phyloP scores from a whole-genome alignment of 108 stramenopile species.

The Nitzschia sp. region DNA sequence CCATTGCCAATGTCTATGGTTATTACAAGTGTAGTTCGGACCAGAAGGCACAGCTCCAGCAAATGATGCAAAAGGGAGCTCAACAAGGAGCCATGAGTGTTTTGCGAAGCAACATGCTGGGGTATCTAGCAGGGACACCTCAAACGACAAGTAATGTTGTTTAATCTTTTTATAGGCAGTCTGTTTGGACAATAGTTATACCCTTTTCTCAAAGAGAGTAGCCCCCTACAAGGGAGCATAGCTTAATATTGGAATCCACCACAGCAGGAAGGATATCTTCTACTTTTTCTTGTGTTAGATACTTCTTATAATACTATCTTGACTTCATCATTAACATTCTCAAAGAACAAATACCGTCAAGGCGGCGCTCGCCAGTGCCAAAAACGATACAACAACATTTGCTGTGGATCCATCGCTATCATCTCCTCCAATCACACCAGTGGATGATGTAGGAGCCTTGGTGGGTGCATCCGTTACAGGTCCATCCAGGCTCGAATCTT shows the following conservation, averaged over 20 bases:
- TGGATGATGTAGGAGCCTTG: not conserved
- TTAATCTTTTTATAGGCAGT: no score
- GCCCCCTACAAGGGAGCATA: no score
- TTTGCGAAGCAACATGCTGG: slow-evolving; percentile 28
- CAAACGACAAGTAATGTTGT: not conserved
- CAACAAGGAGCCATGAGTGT: slow-evolving; percentile 58
- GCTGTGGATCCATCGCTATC: not conserved
- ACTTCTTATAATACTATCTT: no score
- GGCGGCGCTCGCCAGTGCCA: no score
- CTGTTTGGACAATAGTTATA: no score
- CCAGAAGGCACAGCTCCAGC: slow-evolving; percentile 73
- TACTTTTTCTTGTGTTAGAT: no score
- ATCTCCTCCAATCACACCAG: not conserved
- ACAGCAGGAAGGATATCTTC: no score
- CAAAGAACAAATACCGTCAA: no score
- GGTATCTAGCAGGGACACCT: slow-evolving; percentile 24
- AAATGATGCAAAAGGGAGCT: slow-evolving; percentile 68
- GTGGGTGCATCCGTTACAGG: not conserved
- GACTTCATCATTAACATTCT: no score
- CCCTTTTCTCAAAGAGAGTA: no score
- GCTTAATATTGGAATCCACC: no score
- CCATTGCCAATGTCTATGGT: slow-evolving; percentile 90
- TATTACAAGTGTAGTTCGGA: slow-evolving; percentile 94
- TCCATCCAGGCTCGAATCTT: slow-evolving; percentile 10
- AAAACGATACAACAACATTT: not conserved